A percentile compares a stretch with the other conserved stretches of the same genome.
phyloP scores from a whole-genome alignment of 1,284 basidiomycete genomes.

The Vanrija humicola region DNA sequence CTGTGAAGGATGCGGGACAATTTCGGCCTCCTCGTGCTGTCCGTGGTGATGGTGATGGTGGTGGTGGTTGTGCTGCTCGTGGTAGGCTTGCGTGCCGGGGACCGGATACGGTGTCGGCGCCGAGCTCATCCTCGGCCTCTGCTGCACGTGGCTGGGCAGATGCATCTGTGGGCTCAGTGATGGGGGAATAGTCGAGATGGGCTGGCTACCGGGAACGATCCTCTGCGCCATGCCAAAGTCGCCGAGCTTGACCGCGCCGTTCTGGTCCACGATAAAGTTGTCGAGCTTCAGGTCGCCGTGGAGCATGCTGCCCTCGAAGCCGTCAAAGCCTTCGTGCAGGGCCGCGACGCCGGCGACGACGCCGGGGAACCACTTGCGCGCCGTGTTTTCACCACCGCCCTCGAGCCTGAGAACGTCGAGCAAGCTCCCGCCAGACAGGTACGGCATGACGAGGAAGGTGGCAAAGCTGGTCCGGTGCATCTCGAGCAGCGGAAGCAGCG shows the following conservation, averaged over 20 bases:
- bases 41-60: neutral
- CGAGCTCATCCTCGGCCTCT: neutral
- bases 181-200: neutral
- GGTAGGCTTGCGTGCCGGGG: too few relatives aligned
- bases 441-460: constrained; percentile 78
- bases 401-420: constrained; percentile 72
- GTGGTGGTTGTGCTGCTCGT: neutral
- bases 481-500: constrained; percentile 77
- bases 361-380: constrained; percentile 83
- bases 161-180: neutral
- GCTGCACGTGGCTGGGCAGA: neutral
- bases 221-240: constrained; percentile 48
- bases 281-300: constrained; percentile 96
- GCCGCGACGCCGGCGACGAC: constrained; percentile 81
- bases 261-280: constrained; percentile 86
- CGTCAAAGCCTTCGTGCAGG: constrained; percentile 62
- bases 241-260: constrained; percentile 54
- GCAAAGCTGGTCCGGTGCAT: constrained; percentile 59
- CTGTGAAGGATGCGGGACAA: constrained; percentile 3
- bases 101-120: too few relatives aligned
- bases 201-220: constrained; percentile 9
- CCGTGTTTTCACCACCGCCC: constrained; percentile 60
- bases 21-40: neutral
- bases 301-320: constrained; percentile 61
- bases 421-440: constrained; percentile 77